Evolutionary conservation across 139 green algal genomes (phyloP), one percentile per base, ranked within the genome.

Genomic region (Pseudopediastrum boryanum): DNA sequence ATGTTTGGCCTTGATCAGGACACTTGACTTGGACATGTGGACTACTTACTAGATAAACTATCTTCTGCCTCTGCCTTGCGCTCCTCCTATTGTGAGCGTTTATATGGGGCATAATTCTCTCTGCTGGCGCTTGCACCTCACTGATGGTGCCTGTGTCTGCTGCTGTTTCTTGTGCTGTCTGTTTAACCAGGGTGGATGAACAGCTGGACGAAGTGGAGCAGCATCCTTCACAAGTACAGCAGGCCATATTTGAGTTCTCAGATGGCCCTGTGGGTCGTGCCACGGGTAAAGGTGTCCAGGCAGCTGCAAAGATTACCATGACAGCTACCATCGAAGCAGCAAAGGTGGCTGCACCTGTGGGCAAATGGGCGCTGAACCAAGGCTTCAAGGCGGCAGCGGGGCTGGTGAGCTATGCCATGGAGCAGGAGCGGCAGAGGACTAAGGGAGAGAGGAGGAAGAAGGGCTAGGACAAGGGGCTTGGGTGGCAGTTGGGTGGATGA

Each of bases 381-480:
- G 74, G 74, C 43, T 81, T 81, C 62, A 81, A 81, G 65, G 74
- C 74, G 43, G 74, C 74, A 23, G 74, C 73, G 8, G 74, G 74
- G 7, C 38, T 81, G 35, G 62, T 81, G 1, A 33, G 59, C 9
- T 35, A 48, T 38, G 74, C 74, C 8, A 74, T 72, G 61, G 62
- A 81, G 46, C 62, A 74, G 62, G 43, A 81, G 33, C 43, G 35
- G 35, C 41, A 71, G 52, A 36, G 71, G 31, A 2, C 12, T 9
- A 19, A 39, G n/a, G 23, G 52, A 12, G 25, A 46, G 59, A 43
- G 62, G 43, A 61, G 71, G 29, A 48, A 76, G 68, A 16, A 58
- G 48, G 19, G 19, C 16, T n/a, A 58, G 48, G 48, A 58, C 48
- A 19, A 19, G 48, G 48, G 48, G 48, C 48, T n/a, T 16, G 16